Base-by-base conservation (phyloP, 2,329 filamentous ascomycete genomes). In the Mycosphaerelloides madeirae region DNA sequence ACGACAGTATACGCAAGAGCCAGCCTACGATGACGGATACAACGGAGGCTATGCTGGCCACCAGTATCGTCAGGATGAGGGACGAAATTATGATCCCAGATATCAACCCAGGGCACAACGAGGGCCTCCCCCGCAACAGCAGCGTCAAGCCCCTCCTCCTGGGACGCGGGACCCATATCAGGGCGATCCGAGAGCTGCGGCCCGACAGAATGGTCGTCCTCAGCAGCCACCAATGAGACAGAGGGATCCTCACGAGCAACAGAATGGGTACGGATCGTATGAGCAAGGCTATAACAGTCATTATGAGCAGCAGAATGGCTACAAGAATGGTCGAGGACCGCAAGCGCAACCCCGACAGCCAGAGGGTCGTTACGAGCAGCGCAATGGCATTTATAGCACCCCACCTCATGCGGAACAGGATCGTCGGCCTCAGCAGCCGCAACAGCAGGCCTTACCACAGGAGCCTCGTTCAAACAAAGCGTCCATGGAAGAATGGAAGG, bases 401-500 rank as follows among this genome's bases (percentile, higher is more conserved):
- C 22, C 22, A 25, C 22, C 22, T 5, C 22, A 6, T 9, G 22
- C 22, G 22, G 6, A 25, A 25, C 9, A 5, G 22, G 9, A 25
- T 9, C 22, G 22, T 5, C 5, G 22, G 36, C 20, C 18, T 41
- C 31, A 18, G 40, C 31, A 20, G 31, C 46, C 44, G 35, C 33
- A 33, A 40, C 38, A 42, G n/a, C 40, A 46, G 31, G 20, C 42
- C 13, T 38, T 41, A 14, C 41, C 38, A 8, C 35, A 39, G 31
- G 33, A 16, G 3, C 43, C 45, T 20, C 46, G 50, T 3, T 42
- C 48, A 3, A 49, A 53, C 38, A 61, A 58, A 44, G 39, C 43
- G 28, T 57, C 57, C 14, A 63, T 64, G 59, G 60, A 58, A 14
- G 61, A 63, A 18, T 63, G 62, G 62, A 64, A 64, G 35, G 58